A percentile compares a stretch with the other conserved stretches of the same genome.
These are phyloP conservation scores for Colletotrichum costaricense DNA, from an alignment of 2,329 filamentous ascomycete genomes.

Conservation along the genomic window DNA sequence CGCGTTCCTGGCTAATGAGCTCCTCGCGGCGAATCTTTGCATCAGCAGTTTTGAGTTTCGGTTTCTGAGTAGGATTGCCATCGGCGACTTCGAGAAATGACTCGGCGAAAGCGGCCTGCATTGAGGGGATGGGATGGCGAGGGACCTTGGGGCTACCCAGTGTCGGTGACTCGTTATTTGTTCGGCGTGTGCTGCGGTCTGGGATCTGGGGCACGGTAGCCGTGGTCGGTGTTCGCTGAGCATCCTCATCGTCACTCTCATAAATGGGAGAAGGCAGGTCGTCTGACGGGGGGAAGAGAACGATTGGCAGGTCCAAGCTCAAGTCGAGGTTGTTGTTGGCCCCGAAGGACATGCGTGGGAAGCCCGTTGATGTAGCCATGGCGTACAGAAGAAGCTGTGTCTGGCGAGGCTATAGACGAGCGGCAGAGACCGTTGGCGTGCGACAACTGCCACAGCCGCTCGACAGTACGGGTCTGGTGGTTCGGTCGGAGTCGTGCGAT, in stretches of 20 bases:
- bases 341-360: slow-evolving; percentile 37
- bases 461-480: slow-evolving; percentile 12
- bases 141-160: slow-evolving; percentile 44
- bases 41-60: slow-evolving; percentile 64
- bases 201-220: slow-evolving; percentile 30
- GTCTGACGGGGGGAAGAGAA: slow-evolving; percentile 33
- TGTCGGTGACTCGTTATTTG: slow-evolving; percentile 25
- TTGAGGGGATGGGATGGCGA: slow-evolving; percentile 76
- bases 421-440: slow-evolving; percentile 30
- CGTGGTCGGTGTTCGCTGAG: slow-evolving; percentile 34
- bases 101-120: slow-evolving; percentile 87
- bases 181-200: slow-evolving; percentile 25
- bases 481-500: slow-evolving; percentile 20
- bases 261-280: slow-evolving; percentile 14
- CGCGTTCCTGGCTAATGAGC: slow-evolving; percentile 75
- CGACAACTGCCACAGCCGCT: slow-evolving; percentile 28
- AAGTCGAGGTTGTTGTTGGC: slow-evolving; percentile 33
- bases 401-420: slow-evolving; percentile 8
- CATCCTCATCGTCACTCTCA: slow-evolving; percentile 32
- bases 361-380: slow-evolving; percentile 36
- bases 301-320: slow-evolving; percentile 33
- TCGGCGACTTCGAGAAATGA: slow-evolving; percentile 78
- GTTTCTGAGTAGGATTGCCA: slow-evolving; percentile 57
- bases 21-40: slow-evolving; percentile 72
- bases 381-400: slow-evolving; percentile 22